Evolutionary conservation across 176 grass and related monocot species (phyloP).

Genomic region (Pontederia crassipes): DNA sequence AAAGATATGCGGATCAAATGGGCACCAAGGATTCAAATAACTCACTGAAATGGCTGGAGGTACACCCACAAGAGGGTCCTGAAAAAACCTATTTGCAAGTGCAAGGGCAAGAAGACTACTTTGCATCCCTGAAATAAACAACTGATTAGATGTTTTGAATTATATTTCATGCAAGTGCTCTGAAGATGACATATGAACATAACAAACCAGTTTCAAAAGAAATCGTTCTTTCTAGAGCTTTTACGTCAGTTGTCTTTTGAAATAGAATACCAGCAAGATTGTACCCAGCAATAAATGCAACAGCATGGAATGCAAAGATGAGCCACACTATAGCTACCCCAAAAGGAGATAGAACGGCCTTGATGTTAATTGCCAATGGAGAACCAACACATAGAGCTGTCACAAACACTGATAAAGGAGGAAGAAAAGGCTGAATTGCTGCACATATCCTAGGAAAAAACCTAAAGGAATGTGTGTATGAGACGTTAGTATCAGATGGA

Average conservation of each 20-base stretch:
- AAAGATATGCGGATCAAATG: too few relatives aligned
- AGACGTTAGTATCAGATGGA: neutral
- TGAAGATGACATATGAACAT: constrained; percentile 4
- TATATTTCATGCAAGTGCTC: neutral
- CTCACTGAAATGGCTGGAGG: constrained; percentile 89
- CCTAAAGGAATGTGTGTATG: constrained; percentile 25
- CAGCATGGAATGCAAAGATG: constrained; percentile 65
- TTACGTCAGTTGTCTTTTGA: constrained; percentile 48
- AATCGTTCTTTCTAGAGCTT: constrained; percentile 83
- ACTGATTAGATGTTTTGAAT: constrained; percentile 15
- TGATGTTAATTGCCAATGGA: constrained; percentile 91
- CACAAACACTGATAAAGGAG: constrained; percentile 81
- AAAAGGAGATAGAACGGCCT: constrained; percentile 71
- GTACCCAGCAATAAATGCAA: constrained; percentile 76
- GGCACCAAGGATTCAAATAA: constrained; percentile 11
- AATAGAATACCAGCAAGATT: constrained; percentile 64
- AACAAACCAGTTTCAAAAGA: constrained; percentile 83
- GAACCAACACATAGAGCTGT: constrained; percentile 92
- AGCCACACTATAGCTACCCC: constrained; percentile 69
- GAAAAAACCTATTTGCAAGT: constrained; percentile 95
- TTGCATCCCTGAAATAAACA: constrained; percentile 68
- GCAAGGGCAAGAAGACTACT: constrained; percentile 99
- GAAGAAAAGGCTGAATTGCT: constrained; percentile 90
- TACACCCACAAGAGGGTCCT: constrained; percentile 90
- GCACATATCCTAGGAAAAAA: constrained; percentile 69